Evolutionary conservation across 768 basidiomycete genomes (phyloP), one percentile per base, ranked within the genome.

Genomic region (Multifurca ochricompacta): DNA sequence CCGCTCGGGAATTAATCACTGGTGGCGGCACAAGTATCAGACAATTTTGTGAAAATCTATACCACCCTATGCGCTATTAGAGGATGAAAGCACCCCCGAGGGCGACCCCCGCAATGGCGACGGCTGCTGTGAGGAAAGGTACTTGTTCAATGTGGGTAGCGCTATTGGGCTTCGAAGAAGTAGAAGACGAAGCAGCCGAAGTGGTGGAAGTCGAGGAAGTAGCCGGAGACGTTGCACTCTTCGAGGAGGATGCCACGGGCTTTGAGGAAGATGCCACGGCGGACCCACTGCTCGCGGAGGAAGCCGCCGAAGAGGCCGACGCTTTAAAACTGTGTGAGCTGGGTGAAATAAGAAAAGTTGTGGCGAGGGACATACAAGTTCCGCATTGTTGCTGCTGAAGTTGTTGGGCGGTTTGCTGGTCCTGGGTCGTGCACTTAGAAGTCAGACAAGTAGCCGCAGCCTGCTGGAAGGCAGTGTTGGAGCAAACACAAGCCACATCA

Each of bases 401-500:
- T 9, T 49, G 45, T 4, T n/a, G 1, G 0, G 73, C 76, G 0
- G 64, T n/a, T 0, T 48, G 2, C 1, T 60, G 0, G 7, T 77
- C 76, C 0, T 47, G 32, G 0, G 65, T 0, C 0, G 72, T 61
- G 56, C 77, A 78, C 36, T 61, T 68, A 2, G 56, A 25, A 31
- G 35, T 2, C 23, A 78, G 63, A 59, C 77, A 78, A 6, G 32
- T 1, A 0, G 0, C 6, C 2, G 70, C 69, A 5, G 62, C 60
- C 2, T 0, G 2, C 53, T 76, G 75, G 70, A 74, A 77, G 0
- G 51, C 40, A 0, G 42, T 19, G 47, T 66, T 71, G 3, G 70
- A 60, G 63, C 77, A 78, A 16, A 73, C 59, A 43, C 77, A 78
- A 0, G 50, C 0, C 11, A 72, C 0, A 61, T 78, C 62, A 6